Conservation (phyloP, 371 early-diverging fungal genomes). For the Apophysomyces sp. region DNA sequence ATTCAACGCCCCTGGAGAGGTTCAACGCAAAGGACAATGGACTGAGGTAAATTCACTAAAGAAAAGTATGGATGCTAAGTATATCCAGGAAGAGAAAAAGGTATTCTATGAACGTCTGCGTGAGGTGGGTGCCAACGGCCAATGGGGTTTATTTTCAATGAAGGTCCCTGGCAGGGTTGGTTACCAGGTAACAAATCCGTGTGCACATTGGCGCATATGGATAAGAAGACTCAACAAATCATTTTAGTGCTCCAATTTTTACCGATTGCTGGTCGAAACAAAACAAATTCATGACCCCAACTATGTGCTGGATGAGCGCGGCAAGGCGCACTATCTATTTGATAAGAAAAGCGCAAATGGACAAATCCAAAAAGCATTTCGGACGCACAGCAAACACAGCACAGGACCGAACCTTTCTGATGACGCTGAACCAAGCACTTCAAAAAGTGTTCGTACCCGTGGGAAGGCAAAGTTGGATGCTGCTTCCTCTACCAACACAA, state of each 20-base stretch:
- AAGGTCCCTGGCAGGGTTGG: constrained; percentile 94
- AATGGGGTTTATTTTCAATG: constrained; percentile 96
- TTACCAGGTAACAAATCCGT: constrained; percentile 69
- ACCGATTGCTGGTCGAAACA: constrained; percentile 83
- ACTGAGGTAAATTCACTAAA: constrained; percentile 39
- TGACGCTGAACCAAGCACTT: constrained; percentile 10
- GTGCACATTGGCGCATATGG: too few relatives aligned
- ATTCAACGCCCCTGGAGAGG: constrained; percentile 95
- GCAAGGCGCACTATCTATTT: constrained; percentile 87
- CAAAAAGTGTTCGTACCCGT: constrained; percentile 1
- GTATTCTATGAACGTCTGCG: constrained; percentile 78
- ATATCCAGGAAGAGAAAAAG: constrained; percentile 65
- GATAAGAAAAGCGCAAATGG: constrained; percentile 80
- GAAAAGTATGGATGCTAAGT: neutral
- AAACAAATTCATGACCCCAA: constrained; percentile 86
- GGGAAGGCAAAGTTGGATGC: neutral
- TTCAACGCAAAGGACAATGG: constrained; percentile 90
- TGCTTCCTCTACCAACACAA: neutral
- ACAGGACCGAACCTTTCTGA: constrained; percentile 15
- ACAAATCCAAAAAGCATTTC: constrained; percentile 72
- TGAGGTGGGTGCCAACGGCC: constrained; percentile 90
- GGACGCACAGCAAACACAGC: constrained; percentile 69
- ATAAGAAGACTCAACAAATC: neutral
- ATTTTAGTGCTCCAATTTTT: constrained; percentile 88
- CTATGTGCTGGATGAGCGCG: constrained; percentile 85